Conservation (phyloP, 106 monocot genomes). For the Alisma plantagoaquatica region DNA sequence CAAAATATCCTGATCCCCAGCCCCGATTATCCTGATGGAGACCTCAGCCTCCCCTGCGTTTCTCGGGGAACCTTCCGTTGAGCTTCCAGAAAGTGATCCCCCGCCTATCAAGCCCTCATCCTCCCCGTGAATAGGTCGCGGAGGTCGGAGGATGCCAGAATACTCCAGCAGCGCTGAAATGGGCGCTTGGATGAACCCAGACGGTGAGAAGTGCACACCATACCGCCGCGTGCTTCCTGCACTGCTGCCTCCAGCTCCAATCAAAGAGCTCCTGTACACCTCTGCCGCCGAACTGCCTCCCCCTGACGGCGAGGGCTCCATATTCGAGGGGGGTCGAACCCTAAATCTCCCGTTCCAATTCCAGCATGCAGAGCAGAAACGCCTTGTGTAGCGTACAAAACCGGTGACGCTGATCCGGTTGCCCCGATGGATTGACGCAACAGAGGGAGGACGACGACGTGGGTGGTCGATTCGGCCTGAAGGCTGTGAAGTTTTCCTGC, state of each 20-base stretch:
- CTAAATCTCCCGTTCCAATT: too few relatives aligned
- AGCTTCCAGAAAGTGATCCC: conserved; percentile 3
- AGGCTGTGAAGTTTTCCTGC: too few relatives aligned
- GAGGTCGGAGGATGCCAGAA: conserved; percentile 44
- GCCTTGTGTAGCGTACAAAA: too few relatives aligned
- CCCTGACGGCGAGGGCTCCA: too few relatives aligned
- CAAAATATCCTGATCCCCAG: conserved; percentile 33
- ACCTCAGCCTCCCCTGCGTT: conserved; percentile 32
- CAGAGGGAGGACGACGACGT: too few relatives aligned
- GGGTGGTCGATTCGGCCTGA: too few relatives aligned
- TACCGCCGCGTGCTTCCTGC: conserved; percentile 31
- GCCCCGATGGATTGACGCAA: too few relatives aligned
- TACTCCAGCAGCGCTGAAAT: conserved; percentile 69
- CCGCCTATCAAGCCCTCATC: conserved; percentile 18
- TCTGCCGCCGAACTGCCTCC: too few relatives aligned
- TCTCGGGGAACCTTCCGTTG: not conserved
- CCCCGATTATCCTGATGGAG: conserved; percentile 68
- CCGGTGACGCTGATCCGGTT: too few relatives aligned
- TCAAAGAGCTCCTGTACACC: not conserved
- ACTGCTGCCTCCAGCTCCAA: conserved; percentile 7
- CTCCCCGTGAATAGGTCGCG: conserved; percentile 23
- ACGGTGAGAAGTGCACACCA: conserved; percentile 44
- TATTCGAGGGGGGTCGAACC: too few relatives aligned
- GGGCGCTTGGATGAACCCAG: conserved; percentile 64
- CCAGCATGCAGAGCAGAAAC: too few relatives aligned